A percentile compares a stretch with the other conserved stretches of the same genome.
phyloP scores from a whole-genome alignment of 1,139 yeast genomes.

The Pichia sp. region DNA sequence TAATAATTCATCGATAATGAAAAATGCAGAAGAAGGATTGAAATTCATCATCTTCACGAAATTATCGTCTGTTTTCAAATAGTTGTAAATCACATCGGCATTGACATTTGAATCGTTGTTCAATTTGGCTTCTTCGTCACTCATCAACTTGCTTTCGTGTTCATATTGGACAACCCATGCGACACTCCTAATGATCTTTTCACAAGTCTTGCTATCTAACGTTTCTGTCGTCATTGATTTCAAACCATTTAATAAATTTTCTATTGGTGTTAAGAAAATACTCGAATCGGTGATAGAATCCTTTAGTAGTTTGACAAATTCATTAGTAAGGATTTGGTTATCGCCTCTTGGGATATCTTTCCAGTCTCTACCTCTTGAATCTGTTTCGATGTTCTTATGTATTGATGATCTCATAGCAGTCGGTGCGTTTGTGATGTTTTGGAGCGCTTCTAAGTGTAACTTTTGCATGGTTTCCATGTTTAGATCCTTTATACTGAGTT shows the following conservation, averaged over 20 bases:
- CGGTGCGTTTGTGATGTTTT: slow-evolving; percentile 22
- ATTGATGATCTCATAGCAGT: slow-evolving; percentile 38
- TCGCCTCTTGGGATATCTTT: slow-evolving; percentile 63
- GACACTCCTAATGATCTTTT: slow-evolving; percentile 45
- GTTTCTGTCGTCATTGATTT: slow-evolving; percentile 35
- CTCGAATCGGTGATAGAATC: slow-evolving; percentile 28
- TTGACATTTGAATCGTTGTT: slow-evolving; percentile 34
- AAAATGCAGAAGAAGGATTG: slow-evolving; percentile 48
- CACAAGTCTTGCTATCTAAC: slow-evolving; percentile 36
- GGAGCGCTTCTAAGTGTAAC: slow-evolving; percentile 11
- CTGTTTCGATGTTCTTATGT: slow-evolving; percentile 47
- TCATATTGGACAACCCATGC: slow-evolving; percentile 51
- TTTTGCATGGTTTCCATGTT: slow-evolving; percentile 6
- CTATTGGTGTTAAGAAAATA: slow-evolving; percentile 25
- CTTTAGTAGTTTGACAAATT: slow-evolving; percentile 22
- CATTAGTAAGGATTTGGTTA: slow-evolving; percentile 38
- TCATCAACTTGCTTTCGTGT: slow-evolving; percentile 26
- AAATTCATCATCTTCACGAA: slow-evolving; percentile 41
- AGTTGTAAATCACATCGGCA: slow-evolving; percentile 50
- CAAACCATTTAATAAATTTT: slow-evolving; percentile 36
- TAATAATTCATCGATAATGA: slow-evolving; percentile 63
- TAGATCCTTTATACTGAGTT: slow-evolving; percentile 3
- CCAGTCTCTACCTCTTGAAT: slow-evolving; percentile 65
- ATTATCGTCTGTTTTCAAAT: slow-evolving; percentile 40
- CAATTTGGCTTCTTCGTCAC: slow-evolving; percentile 20